Conservation (phyloP, 2,329 filamentous ascomycete genomes). For the Herpotrichia juniperi region DNA sequence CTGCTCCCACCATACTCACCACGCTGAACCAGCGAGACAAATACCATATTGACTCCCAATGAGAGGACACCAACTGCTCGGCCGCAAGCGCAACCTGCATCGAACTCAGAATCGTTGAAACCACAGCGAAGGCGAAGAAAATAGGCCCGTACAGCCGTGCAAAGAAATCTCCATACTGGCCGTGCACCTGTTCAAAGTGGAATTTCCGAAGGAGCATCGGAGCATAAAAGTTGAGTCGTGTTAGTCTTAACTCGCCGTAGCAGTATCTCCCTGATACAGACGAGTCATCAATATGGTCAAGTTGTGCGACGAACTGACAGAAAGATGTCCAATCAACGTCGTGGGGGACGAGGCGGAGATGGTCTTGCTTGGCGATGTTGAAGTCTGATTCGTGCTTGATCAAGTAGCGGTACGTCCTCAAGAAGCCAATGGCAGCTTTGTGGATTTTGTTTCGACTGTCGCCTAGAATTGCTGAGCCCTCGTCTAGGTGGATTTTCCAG, state of each 20-base stretch:
- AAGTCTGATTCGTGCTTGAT: slow-evolving; percentile 49
- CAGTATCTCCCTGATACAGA: slow-evolving; percentile 48
- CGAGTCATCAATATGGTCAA: slow-evolving; percentile 32
- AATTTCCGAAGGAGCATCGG: slow-evolving; percentile 34
- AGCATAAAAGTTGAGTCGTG: slow-evolving; percentile 53
- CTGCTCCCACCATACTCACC: no score
- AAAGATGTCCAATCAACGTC: slow-evolving; percentile 28
- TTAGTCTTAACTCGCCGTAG: slow-evolving; percentile 54
- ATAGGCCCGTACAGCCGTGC: slow-evolving; percentile 20
- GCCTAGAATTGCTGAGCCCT: slow-evolving; percentile 1
- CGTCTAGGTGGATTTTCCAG: slow-evolving; percentile 8
- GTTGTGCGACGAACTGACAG: slow-evolving; percentile 13
- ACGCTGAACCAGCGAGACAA: no score
- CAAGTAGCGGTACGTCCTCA: slow-evolving; percentile 51
- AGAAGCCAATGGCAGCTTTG: slow-evolving; percentile 39
- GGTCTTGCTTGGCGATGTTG: slow-evolving; percentile 30
- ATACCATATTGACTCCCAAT: no score
- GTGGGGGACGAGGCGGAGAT: slow-evolving; percentile 26
- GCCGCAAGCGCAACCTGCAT: slow-evolving; percentile 27
- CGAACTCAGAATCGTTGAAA: slow-evolving; percentile 24
- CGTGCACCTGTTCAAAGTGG: slow-evolving; percentile 27
- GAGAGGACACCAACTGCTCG: no score
- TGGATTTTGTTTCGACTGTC: slow-evolving; percentile 10
- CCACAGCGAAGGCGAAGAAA: slow-evolving; percentile 24
- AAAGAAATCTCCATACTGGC: slow-evolving; percentile 42